Evolutionary conservation across 768 basidiomycete genomes (phyloP).

Genomic region (Gloeophyllum trabeum): DNA sequence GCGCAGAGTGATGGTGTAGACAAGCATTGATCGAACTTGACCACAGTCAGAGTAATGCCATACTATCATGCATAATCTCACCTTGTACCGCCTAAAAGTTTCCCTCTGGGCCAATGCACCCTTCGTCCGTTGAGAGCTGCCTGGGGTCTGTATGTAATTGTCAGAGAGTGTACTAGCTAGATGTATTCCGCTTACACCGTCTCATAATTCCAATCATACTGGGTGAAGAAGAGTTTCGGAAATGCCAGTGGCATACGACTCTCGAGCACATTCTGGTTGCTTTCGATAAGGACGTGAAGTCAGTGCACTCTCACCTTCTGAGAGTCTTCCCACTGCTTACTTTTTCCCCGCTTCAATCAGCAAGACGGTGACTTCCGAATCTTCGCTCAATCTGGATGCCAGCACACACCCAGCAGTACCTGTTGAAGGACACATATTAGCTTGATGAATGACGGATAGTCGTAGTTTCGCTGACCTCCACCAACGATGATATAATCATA

Average conservation of each 20-base stretch:
- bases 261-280: not conserved
- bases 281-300: not conserved
- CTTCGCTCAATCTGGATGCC: slow-evolving; percentile 1
- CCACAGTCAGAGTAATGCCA: not conserved
- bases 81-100: slow-evolving; percentile 16
- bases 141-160: slow-evolving; percentile 8
- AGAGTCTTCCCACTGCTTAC: not conserved
- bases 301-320: not conserved
- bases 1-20: slow-evolving; percentile 14
- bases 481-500: slow-evolving; percentile 9
- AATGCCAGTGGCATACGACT: not conserved
- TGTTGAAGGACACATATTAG: not conserved
- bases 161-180: not conserved
- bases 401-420: slow-evolving; percentile 4
- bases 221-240: not conserved
- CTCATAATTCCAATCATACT: not conserved
- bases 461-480: slow-evolving; percentile 2
- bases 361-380: not conserved
- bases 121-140: slow-evolving; percentile 5
- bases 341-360: not conserved
- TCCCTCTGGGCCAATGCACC: slow-evolving; percentile 14
- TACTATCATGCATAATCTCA: not conserved
- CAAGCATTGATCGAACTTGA: slow-evolving; percentile 14
- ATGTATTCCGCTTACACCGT: not conserved
- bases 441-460: not conserved